Percentiles rank a stretch among this genome's conserved stretches.
Conservation (phyloP, 2,329 filamentous ascomycete species). For the Pseudogymnoascus sp. region DNA sequence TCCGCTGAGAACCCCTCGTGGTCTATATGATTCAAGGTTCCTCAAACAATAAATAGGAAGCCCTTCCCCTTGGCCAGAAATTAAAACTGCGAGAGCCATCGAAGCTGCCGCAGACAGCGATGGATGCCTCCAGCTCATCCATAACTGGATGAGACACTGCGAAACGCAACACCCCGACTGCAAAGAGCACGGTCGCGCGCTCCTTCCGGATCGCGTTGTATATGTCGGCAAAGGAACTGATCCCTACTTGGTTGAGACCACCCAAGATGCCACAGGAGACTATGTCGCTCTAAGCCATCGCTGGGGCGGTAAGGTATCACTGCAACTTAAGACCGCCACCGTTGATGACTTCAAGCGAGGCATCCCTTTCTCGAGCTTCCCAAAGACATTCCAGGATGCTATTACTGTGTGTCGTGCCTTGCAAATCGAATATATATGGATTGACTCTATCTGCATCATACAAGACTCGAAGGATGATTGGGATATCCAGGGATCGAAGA, state of each 20-base stretch:
- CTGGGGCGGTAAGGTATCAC: conserved; percentile 22
- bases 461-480: conserved; percentile 27
- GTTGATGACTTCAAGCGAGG: conserved; percentile 12
- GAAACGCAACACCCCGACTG: background rate
- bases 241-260: background rate
- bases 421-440: conserved; percentile 27
- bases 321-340: conserved; percentile 8
- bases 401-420: conserved; percentile 24
- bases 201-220: background rate
- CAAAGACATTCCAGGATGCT: conserved; percentile 24
- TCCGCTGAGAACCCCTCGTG: background rate
- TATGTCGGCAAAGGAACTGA: background rate
- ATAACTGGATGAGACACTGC: background rate
- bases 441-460: conserved; percentile 30
- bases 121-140: background rate
- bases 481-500: conserved; percentile 23
- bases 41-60: background rate
- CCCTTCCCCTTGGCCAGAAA: background rate
- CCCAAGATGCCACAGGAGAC: background rate
- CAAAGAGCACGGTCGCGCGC: background rate
- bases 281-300: conserved; percentile 25
- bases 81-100: background rate
- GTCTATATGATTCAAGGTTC: background rate
- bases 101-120: background rate
- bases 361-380: conserved; percentile 17